Evolutionary conservation across 2,329 filamentous ascomycete species (phyloP), one percentile per base, ranked within the genome.

Genomic region (Pestalotiopsis sp.): DNA sequence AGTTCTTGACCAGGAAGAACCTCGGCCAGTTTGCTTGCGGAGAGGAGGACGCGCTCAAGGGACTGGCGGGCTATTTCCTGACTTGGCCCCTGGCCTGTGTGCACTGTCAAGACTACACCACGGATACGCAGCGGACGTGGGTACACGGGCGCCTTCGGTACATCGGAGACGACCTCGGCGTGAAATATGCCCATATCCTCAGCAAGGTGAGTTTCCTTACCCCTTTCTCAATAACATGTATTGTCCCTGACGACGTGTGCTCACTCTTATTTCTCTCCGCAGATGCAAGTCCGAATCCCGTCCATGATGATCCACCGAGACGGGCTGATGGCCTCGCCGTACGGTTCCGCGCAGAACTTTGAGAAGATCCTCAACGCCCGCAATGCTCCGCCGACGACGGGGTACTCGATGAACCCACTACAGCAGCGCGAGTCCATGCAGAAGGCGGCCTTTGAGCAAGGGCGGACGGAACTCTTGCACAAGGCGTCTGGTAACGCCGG

Each of bases 301-400:
- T 90, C 87, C 0, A 90, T 90, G 88, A 81, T 90, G 70, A 89
- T 91, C 75, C 83, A 82, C 36, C 80, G 84, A 45, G 87, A 89
- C 72, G 81, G 81, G 4, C 76, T 87, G 11, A 81, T 87, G 79
- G 80, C 82, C 2, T 80, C 78, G 62, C 81, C 83, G 2, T 83
- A 82, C 66, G 79, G 81, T 5, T 76, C 79, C 64, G 78, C 79
- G 6, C 78, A 82, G 64, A 81, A 84, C 72, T 83, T 85, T 69
- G 80, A 83, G 72, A 84, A 82, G 76, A 73, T 85, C 38, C 74
- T 85, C n/a, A 82, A 83, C 3, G 79, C 81, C 20, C 79, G 79
- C 64, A 69, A 73, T 14, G 76, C 79, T 3, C 73, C 79, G 13
- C 79, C 82, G 6, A 73, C 75, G 7, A 72, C 76, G 23, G 81